Conservation (phyloP, 345 rosid species). For the Eucalyptus grandis region DNA sequence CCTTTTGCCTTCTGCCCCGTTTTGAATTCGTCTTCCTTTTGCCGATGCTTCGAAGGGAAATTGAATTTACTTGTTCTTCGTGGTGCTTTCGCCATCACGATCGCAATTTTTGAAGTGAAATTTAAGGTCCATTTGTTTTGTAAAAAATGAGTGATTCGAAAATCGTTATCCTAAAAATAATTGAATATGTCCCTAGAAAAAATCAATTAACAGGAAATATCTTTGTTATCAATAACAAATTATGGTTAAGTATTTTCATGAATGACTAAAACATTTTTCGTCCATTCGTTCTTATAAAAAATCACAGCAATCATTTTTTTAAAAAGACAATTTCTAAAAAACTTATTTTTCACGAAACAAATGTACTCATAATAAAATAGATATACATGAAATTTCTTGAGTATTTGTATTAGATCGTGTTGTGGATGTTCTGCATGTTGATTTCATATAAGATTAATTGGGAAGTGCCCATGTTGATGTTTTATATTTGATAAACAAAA, state of each 20-base stretch:
- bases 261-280: no score
- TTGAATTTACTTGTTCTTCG: neutral
- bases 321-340: fast-evolving
- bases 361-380: neutral
- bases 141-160: neutral
- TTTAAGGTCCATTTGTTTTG: neutral
- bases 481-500: neutral
- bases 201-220: no score
- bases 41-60: neutral
- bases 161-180: no score
- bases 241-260: neutral
- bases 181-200: neutral
- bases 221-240: neutral
- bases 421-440: fast-evolving
- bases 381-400: neutral
- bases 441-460: neutral
- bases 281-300: no score
- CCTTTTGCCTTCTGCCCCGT: neutral
- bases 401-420: neutral
- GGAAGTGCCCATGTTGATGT: neutral
- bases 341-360: neutral
- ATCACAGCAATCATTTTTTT: no score
- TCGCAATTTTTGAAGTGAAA: neutral
- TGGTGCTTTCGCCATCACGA: neutral
- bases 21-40: neutral